Conservation (phyloP, 768 basidiomycete genomes). For the Panaeolus cyanescens region DNA sequence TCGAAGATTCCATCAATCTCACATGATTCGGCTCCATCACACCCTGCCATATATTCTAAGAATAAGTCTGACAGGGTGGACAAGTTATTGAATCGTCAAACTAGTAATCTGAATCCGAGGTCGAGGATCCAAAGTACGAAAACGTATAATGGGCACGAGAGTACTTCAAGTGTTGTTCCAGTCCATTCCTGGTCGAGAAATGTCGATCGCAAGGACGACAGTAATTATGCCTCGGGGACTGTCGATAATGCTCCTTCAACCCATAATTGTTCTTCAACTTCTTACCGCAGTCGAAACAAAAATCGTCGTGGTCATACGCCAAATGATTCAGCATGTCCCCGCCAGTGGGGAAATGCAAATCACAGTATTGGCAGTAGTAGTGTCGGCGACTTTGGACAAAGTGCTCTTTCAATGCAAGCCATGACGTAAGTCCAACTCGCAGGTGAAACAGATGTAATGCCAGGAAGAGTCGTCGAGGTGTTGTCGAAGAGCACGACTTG, state of each 20-base stretch:
- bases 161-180: constrained; percentile 49
- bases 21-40: no score
- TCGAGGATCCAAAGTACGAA: no score
- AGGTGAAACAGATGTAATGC: constrained; percentile 52
- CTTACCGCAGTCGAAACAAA: constrained; percentile 40
- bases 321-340: constrained; percentile 42
- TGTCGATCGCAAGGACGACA: constrained; percentile 44
- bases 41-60: no score
- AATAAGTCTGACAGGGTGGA: no score
- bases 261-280: constrained; percentile 40
- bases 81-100: no score
- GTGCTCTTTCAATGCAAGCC: constrained; percentile 46
- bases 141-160: no score
- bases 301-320: constrained; percentile 39
- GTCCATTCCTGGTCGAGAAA: constrained; percentile 31
- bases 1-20: no score
- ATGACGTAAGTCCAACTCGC: constrained; percentile 47
- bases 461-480: constrained; percentile 35
- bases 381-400: constrained; percentile 51
- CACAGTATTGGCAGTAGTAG: constrained; percentile 53
- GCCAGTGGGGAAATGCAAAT: constrained; percentile 36
- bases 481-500: constrained; percentile 26
- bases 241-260: constrained; percentile 51
- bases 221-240: constrained; percentile 42
- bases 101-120: no score